Base-by-base conservation (phyloP, 2,329 filamentous ascomycete species). In the Calcarisporium arbuscula region DNA sequence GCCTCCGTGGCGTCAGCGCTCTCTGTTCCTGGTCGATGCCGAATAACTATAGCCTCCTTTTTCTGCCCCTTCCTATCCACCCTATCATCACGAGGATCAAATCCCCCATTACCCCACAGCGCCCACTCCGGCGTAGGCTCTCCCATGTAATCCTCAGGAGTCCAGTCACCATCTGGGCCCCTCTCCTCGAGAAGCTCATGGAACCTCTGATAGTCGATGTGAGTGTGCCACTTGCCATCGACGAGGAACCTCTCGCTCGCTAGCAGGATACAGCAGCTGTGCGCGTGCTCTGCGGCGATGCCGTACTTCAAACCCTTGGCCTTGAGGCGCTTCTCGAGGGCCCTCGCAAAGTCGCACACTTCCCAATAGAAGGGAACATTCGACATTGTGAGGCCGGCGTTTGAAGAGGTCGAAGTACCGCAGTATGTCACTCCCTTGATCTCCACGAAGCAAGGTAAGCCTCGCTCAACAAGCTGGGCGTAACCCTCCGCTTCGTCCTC, bases 401-500 rank as follows among this genome's bases (percentile, higher is more conserved):
- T 82, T 5, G 84, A 81, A 8, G 85, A 85, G 1, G 87, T 87
- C 7, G 82, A 82, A 0, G 90, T 96, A 26, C 92, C 92, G 60
- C 92, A 96, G 65, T 92, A 96, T 1, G 90, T 96, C 23, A 96
- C 90, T 35, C 90, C 90, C 66, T 96, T 96, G 58, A 96, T 75
- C 65, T 96, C 90, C 31, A 96, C 79, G 54, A 96, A 95, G 57
- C 86, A 90, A 0, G 90, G 90, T 16, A 95, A 69, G 1, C 84
- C 89, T 45, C 80, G 79, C 53, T 89, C 85, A 14, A 96, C 84
- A 2, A 96, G 77, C 51, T 86, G 80, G 0, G 90, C 90, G 53
- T 98, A 96, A 5, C 90, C 90, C 45, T 82, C 75, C 6, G 82
- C 87, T 60, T 95, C 92, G 48, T 95, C 89, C 17, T 95, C 90